Conservation (phyloP, 768 basidiomycete species). For the Lyophyllum semitale region DNA sequence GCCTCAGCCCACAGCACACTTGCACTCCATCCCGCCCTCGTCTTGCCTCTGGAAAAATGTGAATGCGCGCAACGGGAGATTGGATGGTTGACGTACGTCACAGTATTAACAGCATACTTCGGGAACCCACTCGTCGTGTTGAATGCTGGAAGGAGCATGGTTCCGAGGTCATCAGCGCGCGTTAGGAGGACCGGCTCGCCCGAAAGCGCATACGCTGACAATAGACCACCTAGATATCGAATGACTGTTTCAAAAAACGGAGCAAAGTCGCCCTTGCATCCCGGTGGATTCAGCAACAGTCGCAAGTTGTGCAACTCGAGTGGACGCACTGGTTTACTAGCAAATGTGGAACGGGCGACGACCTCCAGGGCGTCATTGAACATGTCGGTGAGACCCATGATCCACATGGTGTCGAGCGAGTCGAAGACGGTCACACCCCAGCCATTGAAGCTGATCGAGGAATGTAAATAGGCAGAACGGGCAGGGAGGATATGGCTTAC, state of each 20-base stretch:
- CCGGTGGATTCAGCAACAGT: slow-evolving; percentile 5
- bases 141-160: slow-evolving; percentile 70
- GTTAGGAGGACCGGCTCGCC: slow-evolving; percentile 59
- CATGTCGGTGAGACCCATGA: slow-evolving; percentile 73
- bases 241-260: slow-evolving; percentile 84
- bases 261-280: slow-evolving; percentile 29
- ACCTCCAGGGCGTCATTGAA: slow-evolving; percentile 61
- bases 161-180: slow-evolving; percentile 74
- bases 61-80: not conserved
- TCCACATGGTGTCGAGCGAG: slow-evolving; percentile 78
- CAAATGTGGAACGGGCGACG: slow-evolving; percentile 50
- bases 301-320: not conserved
- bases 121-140: slow-evolving; percentile 72
- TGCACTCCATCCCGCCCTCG: slow-evolving; percentile 31
- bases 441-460: slow-evolving; percentile 59
- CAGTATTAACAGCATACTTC: slow-evolving; percentile 64
- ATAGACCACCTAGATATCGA: slow-evolving; percentile 80
- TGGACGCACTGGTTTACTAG: slow-evolving; percentile 32
- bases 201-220: slow-evolving; percentile 79
- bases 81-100: slow-evolving; percentile 37
- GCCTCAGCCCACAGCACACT: slow-evolving; percentile 41
- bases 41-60: slow-evolving; percentile 34
- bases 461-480: not conserved
- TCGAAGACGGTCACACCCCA: slow-evolving; percentile 79
- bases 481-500: slow-evolving; percentile 35